Base-by-base conservation (phyloP, 495 filamentous ascomycete genomes). In the Bacidia rubella region DNA sequence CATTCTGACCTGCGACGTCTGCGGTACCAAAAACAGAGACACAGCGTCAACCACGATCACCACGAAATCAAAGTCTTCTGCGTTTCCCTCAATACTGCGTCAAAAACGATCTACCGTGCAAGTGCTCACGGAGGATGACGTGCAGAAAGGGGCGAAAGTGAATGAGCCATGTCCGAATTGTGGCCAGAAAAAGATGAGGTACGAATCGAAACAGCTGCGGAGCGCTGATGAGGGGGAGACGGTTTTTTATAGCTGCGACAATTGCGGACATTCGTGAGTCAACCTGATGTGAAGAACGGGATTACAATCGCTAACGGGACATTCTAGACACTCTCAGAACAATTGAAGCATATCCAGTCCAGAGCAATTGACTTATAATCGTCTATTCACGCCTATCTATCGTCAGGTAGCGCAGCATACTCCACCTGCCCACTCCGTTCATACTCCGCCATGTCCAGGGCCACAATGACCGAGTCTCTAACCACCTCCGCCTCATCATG, bases 401-500 rank as follows among this genome's bases (percentile, higher is more conserved):
- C 58, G 39, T 83, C 79, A 9, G 87, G 88, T 49, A 97, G 76
- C 59, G 94, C 70, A 22, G 90, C 93, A 72, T 99, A 99, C 62
- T 99, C 87, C 17, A 79, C 68, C 67, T 93, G 77, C 17, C 85
- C 85, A 61, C 78, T 87, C 75, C 85, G 89, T 75, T 99, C 92
- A 63, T 84, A 95, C 64, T 94, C 89, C 1, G 88, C 92, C 93
- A 99, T 99, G 64, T 99, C 92, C 51, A 99, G 69, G 19, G 92
- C 92, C 47, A 99, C 92, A 57, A 95, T 76, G 26, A 95, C 81
- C 63, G 90, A 96, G 61, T 99, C 92, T 47, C 89, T 77, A 32
- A 99, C 92, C 2, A 99, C 88, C 59, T 86, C 78, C 67, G 96
- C 92, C 39, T 83, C 78, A 65, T 97, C 93, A 59, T 94, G 74